phyloP scores from a whole-genome alignment of 495 filamentous ascomycete species.

The Bacidia rubella region DNA sequence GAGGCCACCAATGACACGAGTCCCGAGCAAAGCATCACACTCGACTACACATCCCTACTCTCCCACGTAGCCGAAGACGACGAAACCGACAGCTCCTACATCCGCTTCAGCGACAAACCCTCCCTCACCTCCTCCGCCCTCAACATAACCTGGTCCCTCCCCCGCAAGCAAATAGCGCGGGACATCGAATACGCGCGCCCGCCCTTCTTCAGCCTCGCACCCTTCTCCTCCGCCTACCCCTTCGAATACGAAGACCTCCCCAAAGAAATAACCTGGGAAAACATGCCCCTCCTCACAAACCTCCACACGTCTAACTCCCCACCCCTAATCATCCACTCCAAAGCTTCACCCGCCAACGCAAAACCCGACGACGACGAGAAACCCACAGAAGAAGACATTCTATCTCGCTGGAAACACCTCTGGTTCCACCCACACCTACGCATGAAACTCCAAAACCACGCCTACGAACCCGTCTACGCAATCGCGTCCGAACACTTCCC shows the following conservation, averaged over 20 bases:
- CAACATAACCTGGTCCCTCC: constrained; percentile 16
- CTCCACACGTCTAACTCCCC: constrained; percentile 35
- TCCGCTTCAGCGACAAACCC: neutral
- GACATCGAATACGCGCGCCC: constrained; percentile 30
- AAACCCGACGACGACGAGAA: neutral
- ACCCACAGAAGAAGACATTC: constrained; percentile 19
- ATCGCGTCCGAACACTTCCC: constrained; percentile 18
- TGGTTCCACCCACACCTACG: constrained; percentile 43
- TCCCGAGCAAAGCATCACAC: constrained; percentile 36
- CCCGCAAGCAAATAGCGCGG: constrained; percentile 21
- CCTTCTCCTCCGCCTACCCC: constrained; percentile 27
- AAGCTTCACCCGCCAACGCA: constrained; percentile 17
- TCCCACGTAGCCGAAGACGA: constrained; percentile 21
- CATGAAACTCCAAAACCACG: constrained; percentile 6
- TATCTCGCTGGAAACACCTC: constrained; percentile 40
- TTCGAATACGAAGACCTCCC: constrained; percentile 31
- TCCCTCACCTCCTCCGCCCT: neutral
- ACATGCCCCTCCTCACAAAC: constrained; percentile 40
- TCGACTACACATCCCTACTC: constrained; percentile 42
- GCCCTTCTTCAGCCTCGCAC: constrained; percentile 24
- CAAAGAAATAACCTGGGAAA: constrained; percentile 28
- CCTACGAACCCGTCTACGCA: constrained; percentile 2
- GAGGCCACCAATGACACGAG: constrained; percentile 27
- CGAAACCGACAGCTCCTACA: neutral
- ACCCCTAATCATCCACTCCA: constrained; percentile 33